A percentile compares a stretch with the other conserved stretches of the same genome.
Evolutionary conservation across 2,329 filamentous ascomycete species (phyloP).

Genomic region (Microdochium paspali): DNA sequence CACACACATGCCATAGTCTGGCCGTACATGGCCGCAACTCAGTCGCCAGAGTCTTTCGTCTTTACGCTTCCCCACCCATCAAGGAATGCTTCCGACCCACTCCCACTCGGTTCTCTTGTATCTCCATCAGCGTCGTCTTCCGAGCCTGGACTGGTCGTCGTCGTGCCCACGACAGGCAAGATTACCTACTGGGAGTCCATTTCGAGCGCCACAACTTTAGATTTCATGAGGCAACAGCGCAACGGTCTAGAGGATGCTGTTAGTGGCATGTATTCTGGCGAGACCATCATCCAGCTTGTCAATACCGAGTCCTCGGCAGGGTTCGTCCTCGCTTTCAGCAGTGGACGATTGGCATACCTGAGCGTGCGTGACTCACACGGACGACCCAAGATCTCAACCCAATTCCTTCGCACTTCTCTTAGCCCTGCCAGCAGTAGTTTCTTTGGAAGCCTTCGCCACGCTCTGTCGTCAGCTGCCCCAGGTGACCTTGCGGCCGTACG

Average conservation of each 20-base stretch:
- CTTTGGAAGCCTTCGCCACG: conserved; percentile 72
- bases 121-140: conserved; percentile 67
- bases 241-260: conserved; percentile 70
- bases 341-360: conserved; percentile 77
- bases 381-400: conserved; percentile 68
- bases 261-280: conserved; percentile 66
- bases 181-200: conserved; percentile 95
- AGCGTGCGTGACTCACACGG: conserved; percentile 81
- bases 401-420: conserved; percentile 59
- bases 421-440: conserved; percentile 54
- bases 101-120: conserved; percentile 78
- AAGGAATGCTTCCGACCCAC: conserved; percentile 55
- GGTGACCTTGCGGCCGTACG: conserved; percentile 75
- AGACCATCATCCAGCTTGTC: conserved; percentile 67
- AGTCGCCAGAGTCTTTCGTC: conserved; percentile 67
- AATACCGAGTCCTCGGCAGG: conserved; percentile 78
- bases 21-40: conserved; percentile 67
- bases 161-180: conserved; percentile 76
- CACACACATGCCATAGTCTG: conserved; percentile 79
- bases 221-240: conserved; percentile 72
- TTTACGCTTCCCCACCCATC: conserved; percentile 71
- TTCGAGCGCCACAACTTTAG: conserved; percentile 75
- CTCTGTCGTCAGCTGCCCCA: conserved; percentile 59
- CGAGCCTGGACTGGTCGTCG: conserved; percentile 77
- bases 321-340: conserved; percentile 77